Percentiles rank a stretch among this genome's conserved stretches.
phyloP scores from a whole-genome alignment of 176 grass and related monocot species.

The Carex myosuroides region DNA sequence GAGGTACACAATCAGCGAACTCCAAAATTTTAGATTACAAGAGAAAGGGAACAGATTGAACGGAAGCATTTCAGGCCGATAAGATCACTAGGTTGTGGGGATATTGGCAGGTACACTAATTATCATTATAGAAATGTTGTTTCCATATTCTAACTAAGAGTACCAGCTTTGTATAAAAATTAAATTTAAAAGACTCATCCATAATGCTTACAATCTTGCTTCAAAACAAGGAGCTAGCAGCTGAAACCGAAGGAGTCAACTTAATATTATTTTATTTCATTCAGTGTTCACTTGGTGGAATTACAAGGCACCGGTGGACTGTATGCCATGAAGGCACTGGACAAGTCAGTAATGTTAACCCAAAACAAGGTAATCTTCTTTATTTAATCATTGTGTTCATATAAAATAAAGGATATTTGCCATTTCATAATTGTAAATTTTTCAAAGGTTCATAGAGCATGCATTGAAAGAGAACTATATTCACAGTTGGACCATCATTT shows the following conservation, averaged over 20 bases:
- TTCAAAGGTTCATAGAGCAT: slow-evolving; percentile 85
- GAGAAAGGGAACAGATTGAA: slow-evolving; percentile 58
- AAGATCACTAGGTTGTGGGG: slow-evolving; percentile 82
- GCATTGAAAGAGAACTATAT: slow-evolving; percentile 93
- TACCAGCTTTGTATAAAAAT: neutral
- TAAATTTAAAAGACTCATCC: no score
- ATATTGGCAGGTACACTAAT: slow-evolving; percentile 80
- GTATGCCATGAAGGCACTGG: slow-evolving; percentile 99
- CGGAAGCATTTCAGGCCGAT: slow-evolving; percentile 89
- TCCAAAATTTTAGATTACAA: slow-evolving; percentile 44
- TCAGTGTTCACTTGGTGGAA: slow-evolving; percentile 95
- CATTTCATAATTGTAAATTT: slow-evolving; percentile 6
- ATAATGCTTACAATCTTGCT: no score
- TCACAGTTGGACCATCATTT: slow-evolving; percentile 93
- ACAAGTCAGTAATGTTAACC: slow-evolving; percentile 90
- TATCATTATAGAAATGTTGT: neutral
- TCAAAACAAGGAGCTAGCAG: no score
- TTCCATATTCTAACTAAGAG: slow-evolving; percentile 1
- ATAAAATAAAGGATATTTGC: neutral
- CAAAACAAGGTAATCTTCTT: slow-evolving; percentile 81
- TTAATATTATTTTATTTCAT: slow-evolving; percentile 5
- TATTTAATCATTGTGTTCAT: neutral
- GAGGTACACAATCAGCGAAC: no score
- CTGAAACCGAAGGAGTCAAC: neutral
- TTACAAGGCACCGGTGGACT: slow-evolving; percentile 83